Base-by-base conservation (phyloP, 2,329 filamentous ascomycete genomes). In the Neopestalotiopsis clavispora region DNA sequence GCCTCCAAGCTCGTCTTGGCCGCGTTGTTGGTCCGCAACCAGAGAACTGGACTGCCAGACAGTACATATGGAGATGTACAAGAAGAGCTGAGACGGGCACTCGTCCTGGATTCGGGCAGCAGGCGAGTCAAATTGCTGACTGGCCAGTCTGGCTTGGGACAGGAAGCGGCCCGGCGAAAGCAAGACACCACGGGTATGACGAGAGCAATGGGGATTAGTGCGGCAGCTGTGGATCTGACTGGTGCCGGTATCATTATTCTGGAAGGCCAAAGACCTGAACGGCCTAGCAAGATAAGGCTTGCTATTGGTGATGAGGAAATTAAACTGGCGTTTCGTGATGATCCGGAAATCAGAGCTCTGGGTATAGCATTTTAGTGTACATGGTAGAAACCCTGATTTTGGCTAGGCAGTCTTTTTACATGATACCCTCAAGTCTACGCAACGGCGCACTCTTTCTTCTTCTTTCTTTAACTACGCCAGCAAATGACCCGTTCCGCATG, bases 281-380 rank as follows among this genome's bases (percentile, higher is more conserved):
- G 96, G 58, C 94, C 94, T 28, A 95, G 94, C 68, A 95, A 97
- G 79, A 89, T 99, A 56, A 87, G 95, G 68, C 84, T 99, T 68
- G 90, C 93, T 28, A 91, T 98, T 73, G 92, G 93, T 13, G 94
- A 97, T 70, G 95, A 98, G 76, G 95, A 99, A 81, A 90, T 99
- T 34, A 92, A 92, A 77, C 88, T 94, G 78, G 96, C 95, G 38
- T 90, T 98, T 74, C 90, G 92, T 69, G 95, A 97, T 72, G 96
- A 99, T 82, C 89, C 89, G 7, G 94, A 98, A 77, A 91, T 97
- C 67, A 94, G 91, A 80, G 91, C 92, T 52, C 84, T 97, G 76
- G 93, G 94, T 38, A 87, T 95, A 72, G 74, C 76, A 68, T 77
- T 80, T 56, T 82, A 78, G 58, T 67, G 69, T 59, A 70, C 69